Base-by-base conservation (phyloP, 75 land plant genomes). In the Cryptomeria japonica region DNA sequence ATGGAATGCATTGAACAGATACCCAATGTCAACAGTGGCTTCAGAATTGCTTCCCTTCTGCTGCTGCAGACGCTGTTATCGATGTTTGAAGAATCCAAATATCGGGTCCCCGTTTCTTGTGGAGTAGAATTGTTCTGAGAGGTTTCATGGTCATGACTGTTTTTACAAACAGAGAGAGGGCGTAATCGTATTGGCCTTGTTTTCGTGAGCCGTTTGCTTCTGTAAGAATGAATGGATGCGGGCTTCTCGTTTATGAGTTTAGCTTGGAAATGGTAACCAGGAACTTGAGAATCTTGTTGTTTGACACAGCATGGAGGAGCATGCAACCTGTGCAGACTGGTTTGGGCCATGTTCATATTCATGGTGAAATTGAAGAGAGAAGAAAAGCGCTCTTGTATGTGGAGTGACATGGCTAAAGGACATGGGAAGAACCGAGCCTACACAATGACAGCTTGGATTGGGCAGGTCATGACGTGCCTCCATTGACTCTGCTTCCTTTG, bases 1-100 rank as follows among this genome's bases (percentile, higher is more conserved):
- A 82, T 82, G 84, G 84, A 82, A 82, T 44, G 32, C 5, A 82
- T 28, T n/a, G 84, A 82, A 46, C 49, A 46, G 25, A 82, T 46
- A n/a, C 53, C 51, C 84, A 82, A 82, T 82, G 84, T 53, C 53
- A 82, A 44, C 53, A 46, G 22, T n/a, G 84, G 32, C 53, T 82
- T 82, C 32, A 82, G 16, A 46, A 82, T 82, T 28, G 49, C 53
- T 82, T 82, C 51, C 1, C 84, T 82, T 46, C 84, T 82, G 49
- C 49, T 82, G n/a, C 31, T 46, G 39, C 12, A 10, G 11, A 79
- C 22, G 22, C 5, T 7, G 42, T 79, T 79, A 38, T 36, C 80
- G 28, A 0, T 28, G 1, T n/a, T 28, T 10, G 76, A 28, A 31
- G 36, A 72, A 72, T 72, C 49, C 83, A 44, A 44, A 6, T 25